Evolutionary conservation across 2,329 filamentous ascomycete species (phyloP).

Genomic region (Ophiosphaerella herpotricha): DNA sequence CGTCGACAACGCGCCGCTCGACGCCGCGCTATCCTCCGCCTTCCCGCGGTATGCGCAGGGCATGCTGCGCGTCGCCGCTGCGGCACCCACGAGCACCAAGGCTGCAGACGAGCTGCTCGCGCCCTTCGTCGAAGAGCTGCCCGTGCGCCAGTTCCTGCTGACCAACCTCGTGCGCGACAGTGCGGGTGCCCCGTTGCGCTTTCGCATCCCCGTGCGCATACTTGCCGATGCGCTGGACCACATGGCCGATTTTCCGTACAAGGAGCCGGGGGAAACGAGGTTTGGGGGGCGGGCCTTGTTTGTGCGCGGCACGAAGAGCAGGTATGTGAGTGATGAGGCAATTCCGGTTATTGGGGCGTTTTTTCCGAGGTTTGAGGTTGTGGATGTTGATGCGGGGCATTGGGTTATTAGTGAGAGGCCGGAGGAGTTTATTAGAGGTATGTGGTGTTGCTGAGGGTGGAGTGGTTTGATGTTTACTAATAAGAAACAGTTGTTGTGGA

Average conservation of each 20-base stretch:
- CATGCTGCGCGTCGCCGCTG: conserved; percentile 80
- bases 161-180: conserved; percentile 71
- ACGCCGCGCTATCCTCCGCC: conserved; percentile 72
- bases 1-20: conserved; percentile 91
- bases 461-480: conserved; percentile 2
- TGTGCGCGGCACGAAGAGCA: conserved; percentile 74
- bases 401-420: conserved; percentile 92
- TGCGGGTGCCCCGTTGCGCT: conserved; percentile 59
- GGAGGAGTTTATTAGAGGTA: conserved; percentile 75
- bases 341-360: conserved; percentile 80
- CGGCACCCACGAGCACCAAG: conserved; percentile 67
- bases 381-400: conserved; percentile 78
- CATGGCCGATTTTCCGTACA: conserved; percentile 89
- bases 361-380: conserved; percentile 76
- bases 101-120: conserved; percentile 81
- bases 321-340: conserved; percentile 79
- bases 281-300: conserved; percentile 83
- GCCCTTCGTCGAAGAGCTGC: conserved; percentile 72
- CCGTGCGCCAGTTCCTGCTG: conserved; percentile 88
- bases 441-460: conserved; percentile 29
- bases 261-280: conserved; percentile 66
- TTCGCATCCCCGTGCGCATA: conserved; percentile 76
- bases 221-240: conserved; percentile 70
- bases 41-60: conserved; percentile 82
- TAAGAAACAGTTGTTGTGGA: conserved; percentile 63